Percentiles rank a stretch among this genome's conserved stretches.
phyloP scores from a whole-genome alignment of 441 rosid species.

The Flueggea neowawraea region DNA sequence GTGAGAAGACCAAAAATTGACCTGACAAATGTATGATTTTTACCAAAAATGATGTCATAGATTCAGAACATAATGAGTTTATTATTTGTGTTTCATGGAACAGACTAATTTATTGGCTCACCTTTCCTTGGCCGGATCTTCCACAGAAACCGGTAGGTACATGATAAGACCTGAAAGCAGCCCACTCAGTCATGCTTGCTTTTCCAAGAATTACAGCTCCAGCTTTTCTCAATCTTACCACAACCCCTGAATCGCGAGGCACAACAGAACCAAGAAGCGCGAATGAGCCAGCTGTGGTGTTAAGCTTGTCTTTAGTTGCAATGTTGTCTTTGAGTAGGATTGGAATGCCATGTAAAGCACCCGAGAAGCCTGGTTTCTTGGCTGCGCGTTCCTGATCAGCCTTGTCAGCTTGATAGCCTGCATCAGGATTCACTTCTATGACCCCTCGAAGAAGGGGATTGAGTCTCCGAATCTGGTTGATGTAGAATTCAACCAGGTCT shows the following conservation, averaged over 20 bases:
- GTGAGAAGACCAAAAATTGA: too few relatives aligned
- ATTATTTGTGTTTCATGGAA: too few relatives aligned
- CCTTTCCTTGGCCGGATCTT: conserved; percentile 70
- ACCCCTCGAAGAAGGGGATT: conserved; percentile 51
- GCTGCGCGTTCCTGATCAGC: conserved; percentile 53
- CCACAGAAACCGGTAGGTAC: conserved; percentile 45
- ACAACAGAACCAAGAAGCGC: conserved; percentile 61
- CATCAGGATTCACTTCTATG: conserved; percentile 78
- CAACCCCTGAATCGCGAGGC: conserved; percentile 65
- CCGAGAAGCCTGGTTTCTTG: conserved; percentile 9
- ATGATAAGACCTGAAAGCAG: conserved; percentile 23
- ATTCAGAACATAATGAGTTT: too few relatives aligned
- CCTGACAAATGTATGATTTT: too few relatives aligned
- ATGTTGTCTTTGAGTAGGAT: conserved; percentile 65
- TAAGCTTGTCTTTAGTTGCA: conserved; percentile 63
- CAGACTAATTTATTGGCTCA: not conserved
- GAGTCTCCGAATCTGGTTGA: conserved; percentile 45
- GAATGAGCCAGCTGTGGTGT: conserved; percentile 72
- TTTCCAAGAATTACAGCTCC: conserved; percentile 79
- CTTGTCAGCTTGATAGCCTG: conserved; percentile 41
- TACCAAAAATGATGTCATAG: too few relatives aligned
- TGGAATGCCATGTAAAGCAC: conserved; percentile 60
- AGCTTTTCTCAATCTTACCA: conserved; percentile 41
- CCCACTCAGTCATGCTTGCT: conserved; percentile 74
- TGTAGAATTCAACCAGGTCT: conserved; percentile 52